A percentile compares a stretch with the other conserved stretches of the same genome.
phyloP scores from a whole-genome alignment of 345 rosid genomes.

The Heritiera littoralis region DNA sequence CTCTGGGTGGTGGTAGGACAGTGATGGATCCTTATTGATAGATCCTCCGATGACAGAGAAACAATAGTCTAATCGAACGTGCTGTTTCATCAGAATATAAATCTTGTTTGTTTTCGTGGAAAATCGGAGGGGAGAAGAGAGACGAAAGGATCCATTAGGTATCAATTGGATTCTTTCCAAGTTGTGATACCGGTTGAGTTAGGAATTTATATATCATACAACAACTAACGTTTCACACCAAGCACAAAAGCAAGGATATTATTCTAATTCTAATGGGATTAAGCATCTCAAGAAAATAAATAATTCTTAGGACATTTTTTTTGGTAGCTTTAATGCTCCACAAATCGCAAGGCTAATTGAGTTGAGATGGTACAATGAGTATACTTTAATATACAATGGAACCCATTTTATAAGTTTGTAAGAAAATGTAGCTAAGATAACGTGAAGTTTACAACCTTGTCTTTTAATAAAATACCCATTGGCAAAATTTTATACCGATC shows the following conservation, averaged over 20 bases:
- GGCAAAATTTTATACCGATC: background rate
- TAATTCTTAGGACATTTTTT: too few species aligned
- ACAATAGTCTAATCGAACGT: conserved; percentile 21
- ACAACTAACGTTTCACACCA: too few species aligned
- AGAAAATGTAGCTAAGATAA: background rate
- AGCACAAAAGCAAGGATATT: too few species aligned
- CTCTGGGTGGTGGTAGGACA: conserved; percentile 36
- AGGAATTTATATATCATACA: too few species aligned
- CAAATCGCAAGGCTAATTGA: background rate
- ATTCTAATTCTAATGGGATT: too few species aligned
- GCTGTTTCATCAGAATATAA: background rate
- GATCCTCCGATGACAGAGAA: conserved; percentile 25
- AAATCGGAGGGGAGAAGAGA: background rate
- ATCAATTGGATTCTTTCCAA: conserved; percentile 14
- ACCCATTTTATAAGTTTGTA: background rate
- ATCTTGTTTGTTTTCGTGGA: conserved; percentile 19
- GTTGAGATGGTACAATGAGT: too few species aligned
- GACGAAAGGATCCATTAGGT: conserved; percentile 11
- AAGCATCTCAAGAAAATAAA: too few species aligned
- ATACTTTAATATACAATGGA: too few species aligned
- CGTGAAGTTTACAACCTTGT: conserved; percentile 14
- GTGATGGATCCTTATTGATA: conserved; percentile 19
- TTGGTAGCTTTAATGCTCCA: too few species aligned
- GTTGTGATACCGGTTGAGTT: background rate
- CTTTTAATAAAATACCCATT: conserved; percentile 7